Base-by-base conservation (phyloP, 2,329 filamentous ascomycete genomes). In the Aspergillus persii region DNA sequence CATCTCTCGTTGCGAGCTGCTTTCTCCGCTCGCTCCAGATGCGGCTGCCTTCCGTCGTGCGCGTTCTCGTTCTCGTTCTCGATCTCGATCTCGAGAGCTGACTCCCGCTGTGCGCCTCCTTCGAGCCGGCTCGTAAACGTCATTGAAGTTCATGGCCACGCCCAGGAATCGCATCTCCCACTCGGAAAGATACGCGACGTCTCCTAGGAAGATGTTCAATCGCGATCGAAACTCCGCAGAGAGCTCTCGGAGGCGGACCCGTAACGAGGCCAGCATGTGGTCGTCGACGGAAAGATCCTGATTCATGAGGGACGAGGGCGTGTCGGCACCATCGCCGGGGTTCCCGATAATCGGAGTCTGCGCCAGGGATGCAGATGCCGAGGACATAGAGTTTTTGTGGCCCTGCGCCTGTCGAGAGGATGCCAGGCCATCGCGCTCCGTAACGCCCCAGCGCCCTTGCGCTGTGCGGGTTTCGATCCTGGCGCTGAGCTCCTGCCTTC, bases 131-230 rank as follows among this genome's bases (percentile, higher is more conserved):
- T 91, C 86, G 76, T 98, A 98, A 29, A 96, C 90, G 73, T 98
- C 94, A 76, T 99, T 99, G 77, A 98, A 99, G 77, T 98, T 99
- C 92, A 99, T 98, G 46, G 95, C 91, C 50, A 98, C 92, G 44
- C 92, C 95, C 65, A 99, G 79, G 81, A 98, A 98, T 56, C 94
- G 84, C 87, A 99, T 91, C 74, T 99, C 95, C 54, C 93, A 88
- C 74, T 99, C 95, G 0, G 92, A 89, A 76, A 98, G 94, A 77
- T 96, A 94, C 8, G 92, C 90, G 63, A 99, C 76, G 74, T 99
- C 96, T 12, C 95, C 92, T 3, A 99, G 80, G 56, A 99, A 79
- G 46, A 93, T 81, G 73, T 92, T 92, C 52, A 98, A 84, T 30
- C 90, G 85, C 1, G 84, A 83, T 61, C 86, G 84, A 79, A 98